A percentile compares a stretch with the other conserved stretches of the same genome.
phyloP scores from a whole-genome alignment of 106 monocot species.

The Alisma plantagoaquatica region DNA sequence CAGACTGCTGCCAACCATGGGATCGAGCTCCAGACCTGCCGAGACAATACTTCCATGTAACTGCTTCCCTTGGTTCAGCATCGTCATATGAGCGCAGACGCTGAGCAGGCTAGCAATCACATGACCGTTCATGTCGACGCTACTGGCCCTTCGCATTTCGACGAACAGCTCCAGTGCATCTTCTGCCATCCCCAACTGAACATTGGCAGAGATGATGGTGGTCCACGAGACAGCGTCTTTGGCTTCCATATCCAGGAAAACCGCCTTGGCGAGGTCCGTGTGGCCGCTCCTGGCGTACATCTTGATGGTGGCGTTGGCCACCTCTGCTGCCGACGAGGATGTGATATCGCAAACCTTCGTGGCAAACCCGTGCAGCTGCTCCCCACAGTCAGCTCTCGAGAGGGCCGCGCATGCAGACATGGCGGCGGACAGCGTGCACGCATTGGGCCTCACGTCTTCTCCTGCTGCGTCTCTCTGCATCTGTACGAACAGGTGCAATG shows the following conservation, averaged over 20 bases:
- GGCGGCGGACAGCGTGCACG: constrained; percentile 51
- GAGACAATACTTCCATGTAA: constrained; percentile 32
- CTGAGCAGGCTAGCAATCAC: constrained; percentile 62
- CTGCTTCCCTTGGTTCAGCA: constrained; percentile 54
- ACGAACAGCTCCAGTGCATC: constrained; percentile 37
- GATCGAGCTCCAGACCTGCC: constrained; percentile 31
- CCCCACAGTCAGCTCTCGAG: constrained; percentile 15
- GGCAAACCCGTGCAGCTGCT: constrained; percentile 53
- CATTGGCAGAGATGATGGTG: constrained; percentile 54
- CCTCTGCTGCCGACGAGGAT: constrained; percentile 27
- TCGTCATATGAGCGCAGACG: constrained; percentile 34
- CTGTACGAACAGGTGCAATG: constrained; percentile 31
- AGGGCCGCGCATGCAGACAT: constrained; percentile 49
- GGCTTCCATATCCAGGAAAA: constrained; percentile 31
- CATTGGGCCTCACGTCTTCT: constrained; percentile 57
- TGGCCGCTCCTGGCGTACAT: constrained; percentile 46
- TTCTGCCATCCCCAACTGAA: constrained; percentile 33
- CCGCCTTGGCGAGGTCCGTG: constrained; percentile 21
- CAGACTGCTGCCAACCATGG: constrained; percentile 48
- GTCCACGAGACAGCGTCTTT: constrained; percentile 79
- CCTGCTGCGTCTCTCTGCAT: constrained; percentile 22
- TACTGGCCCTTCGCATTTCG: constrained; percentile 29
- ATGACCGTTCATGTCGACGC: constrained; percentile 40
- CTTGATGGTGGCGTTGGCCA: constrained; percentile 57
- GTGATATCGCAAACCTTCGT: constrained; percentile 20